Evolutionary conservation across 1,284 basidiomycete species (phyloP), one percentile per base, ranked within the genome.

Genomic region (Tilletia caries): DNA sequence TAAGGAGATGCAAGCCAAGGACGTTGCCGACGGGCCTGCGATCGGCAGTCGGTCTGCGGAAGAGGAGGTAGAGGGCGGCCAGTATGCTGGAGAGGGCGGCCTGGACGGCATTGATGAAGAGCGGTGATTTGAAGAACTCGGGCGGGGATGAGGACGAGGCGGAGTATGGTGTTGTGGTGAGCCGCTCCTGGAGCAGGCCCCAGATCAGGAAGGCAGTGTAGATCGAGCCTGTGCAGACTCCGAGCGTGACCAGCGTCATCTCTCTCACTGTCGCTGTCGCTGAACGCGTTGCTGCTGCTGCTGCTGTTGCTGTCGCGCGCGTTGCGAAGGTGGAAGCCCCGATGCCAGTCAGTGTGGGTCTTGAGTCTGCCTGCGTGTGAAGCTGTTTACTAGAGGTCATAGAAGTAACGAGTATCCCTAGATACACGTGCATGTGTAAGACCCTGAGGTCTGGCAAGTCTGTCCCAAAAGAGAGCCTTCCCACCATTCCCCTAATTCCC

Each of bases 91-190:
- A 91, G 41, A 94, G 88, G 44, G 89, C 86, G 74, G 92, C 93
- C 84, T 98, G 95, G 69, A 89, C 89, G 41, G 91, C 93, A 73
- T 92, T 92, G 84, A 97, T 88, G 81, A 95, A 91, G 25, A 95
- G 86, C 0, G 92, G 89, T 2, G 41, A 46, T 37, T 43, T 43
- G 41, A 46, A 65, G 41, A 29, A 65, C 23, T 43, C 65, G 43
- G 65, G 32, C 1, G 44, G 23, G 44, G n/a, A 34, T 23, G 64
- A 12, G 37, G 41, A 41, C 18, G 48, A 18, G 44, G 20, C 32
- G 65, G 54, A 27, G 50, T 82, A 83, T 20, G 73, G 76, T 25
- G 80, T 80, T 62, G 79, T 82, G 32, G 80, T 80, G 41, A 83
- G 65, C 68, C 81, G 70, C 71, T 83, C 82, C 64, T 83, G 82